Percentiles rank a stretch among this genome's conserved stretches.
phyloP scores from a whole-genome alignment of 768 basidiomycete species.

The Dendrothele bispora region DNA sequence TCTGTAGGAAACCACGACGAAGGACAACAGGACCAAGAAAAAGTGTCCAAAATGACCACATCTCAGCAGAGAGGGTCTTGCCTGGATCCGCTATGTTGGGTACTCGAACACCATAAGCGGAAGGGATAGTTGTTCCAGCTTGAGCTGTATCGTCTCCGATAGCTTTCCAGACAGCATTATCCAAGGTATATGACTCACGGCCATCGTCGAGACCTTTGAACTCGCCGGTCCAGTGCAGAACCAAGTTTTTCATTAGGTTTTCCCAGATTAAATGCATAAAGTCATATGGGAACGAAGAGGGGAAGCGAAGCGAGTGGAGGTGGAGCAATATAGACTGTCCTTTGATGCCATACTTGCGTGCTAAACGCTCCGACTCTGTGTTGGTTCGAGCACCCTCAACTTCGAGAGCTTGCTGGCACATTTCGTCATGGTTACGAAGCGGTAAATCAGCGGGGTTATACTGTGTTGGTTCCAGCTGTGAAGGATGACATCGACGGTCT shows the following conservation, averaged over 20 bases:
- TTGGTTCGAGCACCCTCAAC: constrained; percentile 13
- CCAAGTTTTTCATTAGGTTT: constrained; percentile 29
- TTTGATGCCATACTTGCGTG: constrained; percentile 21
- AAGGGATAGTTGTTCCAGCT: constrained; percentile 20
- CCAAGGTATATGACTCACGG: constrained; percentile 17
- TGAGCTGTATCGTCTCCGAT: constrained; percentile 23
- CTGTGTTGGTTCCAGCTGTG: neutral
- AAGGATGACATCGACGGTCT: constrained; percentile 9
- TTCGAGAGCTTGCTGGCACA: neutral
- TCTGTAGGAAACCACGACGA: constrained; percentile 15
- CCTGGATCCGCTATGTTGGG: constrained; percentile 20
- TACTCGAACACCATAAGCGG: constrained; percentile 19
- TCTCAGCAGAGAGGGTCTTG: constrained; percentile 22
- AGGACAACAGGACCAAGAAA: constrained; percentile 28
- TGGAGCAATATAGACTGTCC: constrained; percentile 15
- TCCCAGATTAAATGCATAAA: constrained; percentile 38
- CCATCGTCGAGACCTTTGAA: constrained; percentile 29
- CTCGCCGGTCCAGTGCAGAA: constrained; percentile 30
- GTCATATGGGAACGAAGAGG: constrained; percentile 30
- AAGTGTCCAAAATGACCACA: constrained; percentile 24
- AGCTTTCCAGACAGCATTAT: constrained; percentile 24
- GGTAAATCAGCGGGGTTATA: constrained; percentile 20
- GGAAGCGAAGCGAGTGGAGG: constrained; percentile 22
- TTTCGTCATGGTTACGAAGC: constrained; percentile 16
- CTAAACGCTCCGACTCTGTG: constrained; percentile 3